Percentiles rank a stretch among this genome's conserved stretches.
Conservation (phyloP, 2,329 filamentous ascomycete genomes). For the Geosmithia putterillii region DNA sequence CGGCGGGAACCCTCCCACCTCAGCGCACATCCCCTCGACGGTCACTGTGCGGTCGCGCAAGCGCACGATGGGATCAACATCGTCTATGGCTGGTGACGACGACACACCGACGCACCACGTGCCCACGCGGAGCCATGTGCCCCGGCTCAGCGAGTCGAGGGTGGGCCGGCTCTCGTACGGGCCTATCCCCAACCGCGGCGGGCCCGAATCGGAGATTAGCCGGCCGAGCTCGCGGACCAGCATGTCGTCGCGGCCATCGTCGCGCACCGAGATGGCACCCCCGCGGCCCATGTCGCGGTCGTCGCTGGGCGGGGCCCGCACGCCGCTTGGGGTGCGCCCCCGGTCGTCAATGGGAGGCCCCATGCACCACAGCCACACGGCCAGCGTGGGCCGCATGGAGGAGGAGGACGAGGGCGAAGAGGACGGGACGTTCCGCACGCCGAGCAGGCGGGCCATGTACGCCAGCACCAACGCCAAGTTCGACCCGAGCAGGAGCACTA, state of each 20-base stretch:
- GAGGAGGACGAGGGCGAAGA: slow-evolving; percentile 28
- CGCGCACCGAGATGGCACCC: slow-evolving; percentile 39
- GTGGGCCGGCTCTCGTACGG: slow-evolving; percentile 53
- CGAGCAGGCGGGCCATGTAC: slow-evolving; percentile 42
- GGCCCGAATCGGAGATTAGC: slow-evolving; percentile 27
- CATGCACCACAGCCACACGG: slow-evolving; percentile 42
- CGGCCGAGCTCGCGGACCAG: slow-evolving; percentile 67
- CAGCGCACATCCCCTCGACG: slow-evolving; percentile 37
- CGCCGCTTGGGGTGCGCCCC: slow-evolving; percentile 56
- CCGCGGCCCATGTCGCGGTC: slow-evolving; percentile 54
- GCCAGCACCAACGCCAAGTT: slow-evolving; percentile 33
- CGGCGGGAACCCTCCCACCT: slow-evolving; percentile 15
- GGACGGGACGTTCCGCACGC: slow-evolving; percentile 29
- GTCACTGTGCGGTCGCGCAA: slow-evolving; percentile 59
- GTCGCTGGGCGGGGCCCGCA: slow-evolving; percentile 47
- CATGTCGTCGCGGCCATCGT: slow-evolving; percentile 39
- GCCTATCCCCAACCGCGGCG: slow-evolving; percentile 42
- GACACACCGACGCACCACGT: slow-evolving; percentile 31
- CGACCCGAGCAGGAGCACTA: slow-evolving; percentile 26
- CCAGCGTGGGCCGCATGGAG: slow-evolving; percentile 44
- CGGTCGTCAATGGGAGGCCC: slow-evolving; percentile 60
- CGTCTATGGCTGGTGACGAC: slow-evolving; percentile 38
- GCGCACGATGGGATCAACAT: slow-evolving; percentile 47
- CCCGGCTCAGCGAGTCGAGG: slow-evolving; percentile 48
- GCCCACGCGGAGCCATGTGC: slow-evolving; percentile 31